Evolutionary conservation across 768 basidiomycete species (phyloP).

Genomic region (Royoungia palumana): DNA sequence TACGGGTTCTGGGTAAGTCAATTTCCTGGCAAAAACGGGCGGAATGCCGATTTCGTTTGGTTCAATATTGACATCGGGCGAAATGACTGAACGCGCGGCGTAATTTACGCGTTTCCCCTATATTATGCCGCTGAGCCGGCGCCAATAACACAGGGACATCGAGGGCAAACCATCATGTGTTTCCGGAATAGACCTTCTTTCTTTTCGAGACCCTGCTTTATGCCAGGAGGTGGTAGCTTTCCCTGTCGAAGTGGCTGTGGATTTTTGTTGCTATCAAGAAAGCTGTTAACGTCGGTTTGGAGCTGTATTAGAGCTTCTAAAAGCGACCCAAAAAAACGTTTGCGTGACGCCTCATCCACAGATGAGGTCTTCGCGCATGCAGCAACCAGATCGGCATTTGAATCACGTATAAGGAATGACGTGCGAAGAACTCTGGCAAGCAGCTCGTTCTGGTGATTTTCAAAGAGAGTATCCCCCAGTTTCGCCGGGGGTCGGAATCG

Average conservation of each 20-base stretch:
- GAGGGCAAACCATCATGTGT: constrained; percentile 89
- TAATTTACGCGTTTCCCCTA: constrained; percentile 99
- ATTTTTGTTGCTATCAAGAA: constrained; percentile 96
- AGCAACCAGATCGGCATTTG: constrained; percentile 61
- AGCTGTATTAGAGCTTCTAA: constrained; percentile 84
- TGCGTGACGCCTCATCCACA: constrained; percentile 48
- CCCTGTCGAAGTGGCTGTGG: constrained; percentile 82
- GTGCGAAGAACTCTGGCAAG: constrained; percentile 78
- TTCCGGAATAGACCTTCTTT: constrained; percentile 98
- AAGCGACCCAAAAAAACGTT: constrained; percentile 60
- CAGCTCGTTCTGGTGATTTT: constrained; percentile 94
- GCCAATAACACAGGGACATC: not conserved
- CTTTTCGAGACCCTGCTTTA: constrained; percentile 97
- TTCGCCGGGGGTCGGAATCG: constrained; percentile 93
- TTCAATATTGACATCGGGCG: constrained; percentile 98
- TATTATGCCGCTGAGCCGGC: not conserved
- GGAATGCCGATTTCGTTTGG: constrained; percentile 98
- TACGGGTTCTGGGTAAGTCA: constrained; percentile 97
- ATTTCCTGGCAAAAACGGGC: constrained; percentile 92
- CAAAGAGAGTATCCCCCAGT: constrained; percentile 90
- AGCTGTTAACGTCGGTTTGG: constrained; percentile 93
- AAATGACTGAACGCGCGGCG: constrained; percentile 99
- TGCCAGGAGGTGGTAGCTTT: constrained; percentile 85
- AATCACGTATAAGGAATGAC: constrained; percentile 73
- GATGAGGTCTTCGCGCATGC: constrained; percentile 57